Base-by-base conservation (phyloP, 2,329 filamentous ascomycete genomes). In the Fusarium sp. region DNA sequence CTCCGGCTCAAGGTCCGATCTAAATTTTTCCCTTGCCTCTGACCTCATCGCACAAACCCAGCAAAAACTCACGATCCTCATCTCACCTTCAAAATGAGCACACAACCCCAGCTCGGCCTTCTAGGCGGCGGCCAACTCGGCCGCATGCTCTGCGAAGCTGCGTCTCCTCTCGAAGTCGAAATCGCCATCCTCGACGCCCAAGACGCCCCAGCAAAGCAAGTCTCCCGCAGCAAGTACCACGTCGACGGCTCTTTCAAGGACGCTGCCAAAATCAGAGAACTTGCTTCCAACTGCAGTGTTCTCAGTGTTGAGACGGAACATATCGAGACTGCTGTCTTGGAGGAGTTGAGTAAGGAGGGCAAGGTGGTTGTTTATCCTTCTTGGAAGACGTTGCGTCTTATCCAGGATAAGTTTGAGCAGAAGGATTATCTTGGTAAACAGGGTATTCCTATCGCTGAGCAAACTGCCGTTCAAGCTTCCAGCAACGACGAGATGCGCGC, bases 291-390 rank as follows among this genome's bases (percentile, higher is more conserved):
- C 34, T 94, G 90, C 74, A 93, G 97, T 78, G 88, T 97, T 18
- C 84, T 98, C 66, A 98, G 94, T 1, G 93, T 97, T 16, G 95
- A 98, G 81, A 98, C 97, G 70, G 95, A 98, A 84, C 95, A 98
- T 81, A 92, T 98, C 62, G 90, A 98, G 79, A 96, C 94, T n/a
- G 85, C 93, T 56, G 91, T 96, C 25, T 87, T 98, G 7, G 93
- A 97, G 80, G 92, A 97, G 77, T 89, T 98, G 61, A 89, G 88
- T 7, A 87, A 88, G 18, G 83, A 85, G 56, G 89, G 90, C 34
- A 88, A 91, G 7, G 69, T 70, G 13, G 73, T 73, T 29, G 86
- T 93, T 4, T 90, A 97, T 77, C 94, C 94, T 2, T 93, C 90
- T 64, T 97, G 93, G 92, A 88, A 89, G 81, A 97, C 94, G 3